Conservation (phyloP, 2,329 filamentous ascomycete genomes). For the Hirsutella rhossiliensis region DNA sequence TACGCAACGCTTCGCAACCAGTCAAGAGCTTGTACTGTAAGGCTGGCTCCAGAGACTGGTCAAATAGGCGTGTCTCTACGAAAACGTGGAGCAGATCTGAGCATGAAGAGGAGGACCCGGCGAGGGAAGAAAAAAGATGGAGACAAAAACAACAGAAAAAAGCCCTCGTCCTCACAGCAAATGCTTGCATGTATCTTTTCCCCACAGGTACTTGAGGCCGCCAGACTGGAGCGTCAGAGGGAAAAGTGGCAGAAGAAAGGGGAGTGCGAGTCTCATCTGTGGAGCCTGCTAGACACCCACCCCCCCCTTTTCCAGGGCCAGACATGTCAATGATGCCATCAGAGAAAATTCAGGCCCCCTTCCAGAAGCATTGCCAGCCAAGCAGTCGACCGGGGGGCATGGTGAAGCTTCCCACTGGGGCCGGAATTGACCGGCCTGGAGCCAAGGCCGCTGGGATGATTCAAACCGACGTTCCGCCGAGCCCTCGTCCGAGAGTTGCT, state of each 20-base stretch:
- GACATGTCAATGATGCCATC: slow-evolving; percentile 10
- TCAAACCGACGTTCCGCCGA: slow-evolving; percentile 13
- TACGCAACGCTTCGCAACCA: too few relatives aligned
- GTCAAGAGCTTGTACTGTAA: too few relatives aligned
- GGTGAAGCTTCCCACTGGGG: slow-evolving; percentile 10
- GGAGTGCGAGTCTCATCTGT: not conserved
- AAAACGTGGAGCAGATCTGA: too few relatives aligned
- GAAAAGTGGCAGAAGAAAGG: not conserved
- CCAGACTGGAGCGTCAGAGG: not conserved
- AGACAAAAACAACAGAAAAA: too few relatives aligned
- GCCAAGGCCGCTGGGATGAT: not conserved
- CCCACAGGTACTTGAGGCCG: slow-evolving; percentile 14
- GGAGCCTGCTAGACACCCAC: not conserved
- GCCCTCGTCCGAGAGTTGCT: too few relatives aligned
- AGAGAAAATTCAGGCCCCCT: slow-evolving; percentile 7
- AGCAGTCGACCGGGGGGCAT: slow-evolving; percentile 1
- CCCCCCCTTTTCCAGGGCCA: not conserved
- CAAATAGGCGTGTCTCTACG: too few relatives aligned
- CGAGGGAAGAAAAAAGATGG: too few relatives aligned
- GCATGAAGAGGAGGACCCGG: too few relatives aligned
- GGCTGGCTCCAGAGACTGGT: too few relatives aligned
- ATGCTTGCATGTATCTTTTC: slow-evolving; percentile 13
- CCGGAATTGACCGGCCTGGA: slow-evolving; percentile 11
- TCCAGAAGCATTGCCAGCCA: slow-evolving; percentile 16
- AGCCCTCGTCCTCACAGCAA: not conserved